Conservation (phyloP, 192 early-diverging fungal genomes). For the Glomus cerebriforme region DNA sequence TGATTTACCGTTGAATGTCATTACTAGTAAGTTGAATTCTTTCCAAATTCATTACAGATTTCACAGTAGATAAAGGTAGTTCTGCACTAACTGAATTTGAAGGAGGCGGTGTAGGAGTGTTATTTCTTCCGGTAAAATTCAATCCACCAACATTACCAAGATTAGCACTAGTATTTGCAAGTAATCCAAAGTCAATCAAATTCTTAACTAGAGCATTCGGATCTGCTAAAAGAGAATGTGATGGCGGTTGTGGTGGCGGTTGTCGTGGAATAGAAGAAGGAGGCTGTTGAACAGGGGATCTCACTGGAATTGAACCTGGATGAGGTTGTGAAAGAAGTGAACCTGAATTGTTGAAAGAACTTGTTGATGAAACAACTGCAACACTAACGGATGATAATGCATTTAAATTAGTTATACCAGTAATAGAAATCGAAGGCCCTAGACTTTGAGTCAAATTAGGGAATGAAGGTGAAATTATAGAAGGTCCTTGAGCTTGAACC, state of each 20-base stretch:
- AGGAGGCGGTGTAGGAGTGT: conserved; percentile 7
- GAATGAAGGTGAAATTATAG: background rate
- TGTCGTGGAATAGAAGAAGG: background rate
- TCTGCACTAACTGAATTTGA: background rate
- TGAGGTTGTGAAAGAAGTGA: background rate
- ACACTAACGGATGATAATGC: background rate
- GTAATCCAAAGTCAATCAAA: conserved; percentile 27
- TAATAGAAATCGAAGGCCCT: background rate
- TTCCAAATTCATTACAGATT: conserved; percentile 33
- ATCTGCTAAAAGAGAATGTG: conserved; percentile 18
- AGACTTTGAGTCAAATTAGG: background rate
- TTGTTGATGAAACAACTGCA: background rate
- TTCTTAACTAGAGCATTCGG: conserved; percentile 24
- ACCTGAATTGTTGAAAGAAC: background rate
- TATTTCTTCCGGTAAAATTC: background rate
- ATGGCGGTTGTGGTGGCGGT: background rate
- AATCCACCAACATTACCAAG: conserved; percentile 11
- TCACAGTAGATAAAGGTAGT: conserved; percentile 7
- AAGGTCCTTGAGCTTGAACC: background rate
- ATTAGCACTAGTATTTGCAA: background rate
- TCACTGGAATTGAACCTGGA: background rate
- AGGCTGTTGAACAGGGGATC: background rate
- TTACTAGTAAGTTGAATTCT: conserved; percentile 51
- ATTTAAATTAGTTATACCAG: conserved; percentile 17
- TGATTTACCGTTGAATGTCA: conserved; percentile 50